These are phyloP conservation scores for Urochloa ruziziensis DNA, from an alignment of 176 grass and related monocot species.

Conservation along the genomic window DNA sequence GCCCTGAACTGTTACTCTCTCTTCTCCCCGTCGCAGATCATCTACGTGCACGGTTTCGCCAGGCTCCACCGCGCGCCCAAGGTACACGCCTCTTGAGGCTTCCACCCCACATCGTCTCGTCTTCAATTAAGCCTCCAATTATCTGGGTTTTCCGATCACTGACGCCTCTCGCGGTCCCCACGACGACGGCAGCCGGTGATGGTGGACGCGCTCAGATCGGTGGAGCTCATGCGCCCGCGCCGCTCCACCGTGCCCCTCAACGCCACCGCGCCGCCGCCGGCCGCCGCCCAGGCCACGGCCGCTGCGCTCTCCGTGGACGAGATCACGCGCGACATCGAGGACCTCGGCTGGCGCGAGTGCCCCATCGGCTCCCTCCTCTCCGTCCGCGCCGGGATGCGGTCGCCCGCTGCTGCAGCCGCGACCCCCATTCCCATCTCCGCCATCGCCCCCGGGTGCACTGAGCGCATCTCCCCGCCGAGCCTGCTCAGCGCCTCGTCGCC, in stretches of 20 bases:
- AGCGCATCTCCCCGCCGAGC: not conserved
- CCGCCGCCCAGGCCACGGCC: not conserved
- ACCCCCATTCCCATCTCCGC: slow-evolving; percentile 20
- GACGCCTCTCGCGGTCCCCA: not conserved
- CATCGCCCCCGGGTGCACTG: slow-evolving; percentile 7
- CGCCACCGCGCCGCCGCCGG: slow-evolving; percentile 12
- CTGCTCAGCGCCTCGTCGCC: not conserved
- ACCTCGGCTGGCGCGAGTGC: slow-evolving; percentile 67
- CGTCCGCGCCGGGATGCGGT: slow-evolving; percentile 15
- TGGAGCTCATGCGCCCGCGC: slow-evolving; percentile 56
- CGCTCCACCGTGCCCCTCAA: slow-evolving; percentile 46
- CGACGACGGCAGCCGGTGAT: slow-evolving; percentile 34
- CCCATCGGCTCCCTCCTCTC: slow-evolving; percentile 57
- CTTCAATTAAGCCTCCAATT: not conserved
- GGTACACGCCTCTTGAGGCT: slow-evolving; percentile 2
- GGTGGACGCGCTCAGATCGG: slow-evolving; percentile 40
- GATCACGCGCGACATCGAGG: slow-evolving; percentile 45
- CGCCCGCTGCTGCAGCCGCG: not conserved
- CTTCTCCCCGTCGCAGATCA: slow-evolving; percentile 38
- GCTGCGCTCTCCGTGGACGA: slow-evolving; percentile 44
- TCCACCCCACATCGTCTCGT: not conserved
- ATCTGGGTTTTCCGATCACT: not conserved
- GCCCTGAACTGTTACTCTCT: not conserved
- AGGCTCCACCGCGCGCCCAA: slow-evolving; percentile 36
- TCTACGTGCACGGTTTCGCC: slow-evolving; percentile 66